Percentiles rank a stretch among this genome's conserved stretches.
Conservation (phyloP, 768 basidiomycete species). For the Termitomyces bulborhizus region DNA sequence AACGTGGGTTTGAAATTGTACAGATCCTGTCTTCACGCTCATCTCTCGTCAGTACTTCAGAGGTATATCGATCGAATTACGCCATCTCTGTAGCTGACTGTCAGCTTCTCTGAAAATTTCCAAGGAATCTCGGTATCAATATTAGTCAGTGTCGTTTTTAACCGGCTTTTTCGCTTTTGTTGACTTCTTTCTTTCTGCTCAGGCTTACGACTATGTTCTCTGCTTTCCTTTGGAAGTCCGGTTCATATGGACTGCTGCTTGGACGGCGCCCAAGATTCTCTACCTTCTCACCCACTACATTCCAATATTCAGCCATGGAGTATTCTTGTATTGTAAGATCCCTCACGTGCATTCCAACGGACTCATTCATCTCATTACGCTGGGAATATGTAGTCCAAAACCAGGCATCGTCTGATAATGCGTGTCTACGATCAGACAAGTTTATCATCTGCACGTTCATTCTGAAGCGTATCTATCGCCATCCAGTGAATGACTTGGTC, state of each 20-base stretch:
- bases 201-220: constrained; percentile 18
- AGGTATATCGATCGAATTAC: background rate
- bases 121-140: background rate
- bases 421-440: background rate
- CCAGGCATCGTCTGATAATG: background rate
- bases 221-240: constrained; percentile 1
- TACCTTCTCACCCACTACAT: constrained; percentile 6
- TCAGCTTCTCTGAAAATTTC: background rate
- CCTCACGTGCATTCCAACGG: background rate
- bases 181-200: background rate
- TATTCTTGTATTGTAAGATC: background rate
- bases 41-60: background rate
- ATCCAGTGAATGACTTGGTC: background rate
- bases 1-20: background rate
- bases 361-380: background rate
- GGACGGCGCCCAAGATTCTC: constrained; percentile 8
- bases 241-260: constrained; percentile 6
- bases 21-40: background rate
- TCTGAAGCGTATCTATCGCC: background rate
- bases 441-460: background rate
- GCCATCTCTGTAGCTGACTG: too few relatives aligned
- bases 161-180: background rate
- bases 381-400: background rate
- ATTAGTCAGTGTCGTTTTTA: background rate
- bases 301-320: background rate